Conservation (phyloP, 2,329 filamentous ascomycete genomes). For the Orbilia brochopaga region DNA sequence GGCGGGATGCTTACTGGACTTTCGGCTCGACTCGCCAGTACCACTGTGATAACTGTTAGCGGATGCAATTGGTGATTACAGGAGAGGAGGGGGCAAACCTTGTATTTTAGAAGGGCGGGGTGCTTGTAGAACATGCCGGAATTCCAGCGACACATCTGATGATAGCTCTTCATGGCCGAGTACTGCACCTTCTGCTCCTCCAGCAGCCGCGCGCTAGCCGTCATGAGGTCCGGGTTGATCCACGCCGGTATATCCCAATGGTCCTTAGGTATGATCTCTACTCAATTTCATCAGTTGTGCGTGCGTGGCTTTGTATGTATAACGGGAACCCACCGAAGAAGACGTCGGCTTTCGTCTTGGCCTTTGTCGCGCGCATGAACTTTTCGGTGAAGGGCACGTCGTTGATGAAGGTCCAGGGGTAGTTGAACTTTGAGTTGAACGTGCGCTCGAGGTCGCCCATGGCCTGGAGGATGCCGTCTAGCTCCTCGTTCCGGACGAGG, state of each 20-base stretch:
- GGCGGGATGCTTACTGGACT: conserved; percentile 66
- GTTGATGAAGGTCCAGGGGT: conserved; percentile 99
- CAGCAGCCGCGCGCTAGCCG: conserved; percentile 81
- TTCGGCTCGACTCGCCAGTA: conserved; percentile 99
- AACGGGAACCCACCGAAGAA: conserved; percentile 70
- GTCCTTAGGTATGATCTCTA: conserved; percentile 87
- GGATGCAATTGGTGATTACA: not conserved
- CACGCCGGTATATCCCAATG: conserved; percentile 92
- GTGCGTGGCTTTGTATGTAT: too few species aligned
- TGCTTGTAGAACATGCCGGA: conserved; percentile 98
- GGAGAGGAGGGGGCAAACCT: not conserved
- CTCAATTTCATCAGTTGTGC: not conserved
- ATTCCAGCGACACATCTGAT: conserved; percentile 99
- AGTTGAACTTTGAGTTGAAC: conserved; percentile 99
- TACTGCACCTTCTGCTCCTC: conserved; percentile 89
- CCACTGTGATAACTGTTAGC: conserved; percentile 67
- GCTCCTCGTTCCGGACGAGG: conserved; percentile 89
- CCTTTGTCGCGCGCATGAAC: conserved; percentile 82
- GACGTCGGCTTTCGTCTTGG: conserved; percentile 84
- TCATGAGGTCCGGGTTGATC: conserved; percentile 87
- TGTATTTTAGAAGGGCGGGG: conserved; percentile 70
- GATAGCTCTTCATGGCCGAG: conserved; percentile 81
- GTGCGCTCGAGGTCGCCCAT: conserved; percentile 92
- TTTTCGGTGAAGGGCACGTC: conserved; percentile 91
- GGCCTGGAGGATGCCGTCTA: conserved; percentile 80